Base-by-base conservation (phyloP, 495 filamentous ascomycete species). In the Lentithecium fluviatile region DNA sequence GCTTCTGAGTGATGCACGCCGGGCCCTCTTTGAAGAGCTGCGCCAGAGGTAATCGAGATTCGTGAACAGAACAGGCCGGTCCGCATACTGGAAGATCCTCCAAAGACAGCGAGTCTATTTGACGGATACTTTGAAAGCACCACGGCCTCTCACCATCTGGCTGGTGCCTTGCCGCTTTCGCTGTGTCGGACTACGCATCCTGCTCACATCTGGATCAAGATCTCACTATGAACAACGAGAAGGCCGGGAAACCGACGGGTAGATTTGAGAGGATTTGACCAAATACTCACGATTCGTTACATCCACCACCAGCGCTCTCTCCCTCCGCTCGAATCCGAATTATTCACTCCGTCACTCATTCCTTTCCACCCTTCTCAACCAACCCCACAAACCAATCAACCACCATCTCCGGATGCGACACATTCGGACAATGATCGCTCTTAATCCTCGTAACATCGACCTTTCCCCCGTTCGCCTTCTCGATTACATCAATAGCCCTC, bases 371-470 rank as follows among this genome's bases (percentile, higher is more conserved):
- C 42, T 57, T 57, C 21, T 36, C 54, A 4, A 17, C 54, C 37
- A 45, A 29, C 8, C 7, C 29, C 17, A 48, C 12, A 20, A 67
- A 52, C 64, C 64, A 64, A 6, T 64, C 52, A 46, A 58, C 37
- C 2, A 49, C 40, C 38, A 36, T 40, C 47, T 64, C 32, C 43
- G 51, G 23, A 10, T 17, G 6, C 20, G 45, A 23, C 0, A 40
- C 6, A 42, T 46, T 67, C n/a, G 64, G 64, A n/a, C 1, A 21
- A 42, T 67, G 64, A 20, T 56, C 64, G 10, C 51, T 8, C 20
- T 53, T 46, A 13, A 67, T 64, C 13, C 40, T 48, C 20, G 60
- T 67, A 36, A 67, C 64, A 51, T 67, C 60, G 15, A 67, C 54
- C 47, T 64, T 67, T 19, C 26, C 32, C n/a, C 62, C 50, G 40